Conservation (phyloP, 1,284 basidiomycete genomes). For the Ganoderma boninense region DNA sequence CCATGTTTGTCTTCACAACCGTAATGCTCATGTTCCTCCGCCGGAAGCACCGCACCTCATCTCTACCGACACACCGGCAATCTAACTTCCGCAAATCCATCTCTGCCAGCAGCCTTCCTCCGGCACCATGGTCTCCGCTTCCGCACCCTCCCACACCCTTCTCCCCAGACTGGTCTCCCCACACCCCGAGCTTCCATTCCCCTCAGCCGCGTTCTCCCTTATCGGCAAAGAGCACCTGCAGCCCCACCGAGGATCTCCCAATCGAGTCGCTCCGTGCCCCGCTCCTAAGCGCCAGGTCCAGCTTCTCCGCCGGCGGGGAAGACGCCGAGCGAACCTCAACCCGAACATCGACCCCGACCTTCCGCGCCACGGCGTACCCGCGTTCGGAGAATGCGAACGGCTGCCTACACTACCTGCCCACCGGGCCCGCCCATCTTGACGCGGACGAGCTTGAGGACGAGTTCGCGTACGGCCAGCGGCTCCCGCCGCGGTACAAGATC, state of each 20-base stretch:
- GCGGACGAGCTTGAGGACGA: slow-evolving; percentile 28
- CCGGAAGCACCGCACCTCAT: slow-evolving; percentile 54
- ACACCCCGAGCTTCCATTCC: slow-evolving; percentile 22
- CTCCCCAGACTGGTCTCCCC: slow-evolving; percentile 43
- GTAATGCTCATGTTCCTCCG: slow-evolving; percentile 38
- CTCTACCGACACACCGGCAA: slow-evolving; percentile 51
- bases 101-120: slow-evolving; percentile 70
- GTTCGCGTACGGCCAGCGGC: slow-evolving; percentile 28
- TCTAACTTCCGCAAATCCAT: slow-evolving; percentile 23
- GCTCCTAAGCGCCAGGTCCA: not conserved
- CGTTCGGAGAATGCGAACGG: slow-evolving; percentile 10
- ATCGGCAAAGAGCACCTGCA: slow-evolving; percentile 9
- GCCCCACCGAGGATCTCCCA: slow-evolving; percentile 27
- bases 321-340: slow-evolving; percentile 14
- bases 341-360: slow-evolving; percentile 23
- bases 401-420: slow-evolving; percentile 13
- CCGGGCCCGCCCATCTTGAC: slow-evolving; percentile 19
- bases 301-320: slow-evolving; percentile 6
- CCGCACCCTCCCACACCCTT: slow-evolving; percentile 61
- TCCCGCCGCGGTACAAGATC: slow-evolving; percentile 25
- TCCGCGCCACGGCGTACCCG: slow-evolving; percentile 28
- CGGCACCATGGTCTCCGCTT: slow-evolving; percentile 34
- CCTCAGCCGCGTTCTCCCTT: slow-evolving; percentile 12
- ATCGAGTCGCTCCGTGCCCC: slow-evolving; percentile 23
- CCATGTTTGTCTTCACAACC: slow-evolving; percentile 49